A percentile compares a stretch with the other conserved stretches of the same genome.
These are phyloP conservation scores for Colletotrichum orbiculare DNA, from an alignment of 2,329 filamentous ascomycete species.

Conservation along the genomic window DNA sequence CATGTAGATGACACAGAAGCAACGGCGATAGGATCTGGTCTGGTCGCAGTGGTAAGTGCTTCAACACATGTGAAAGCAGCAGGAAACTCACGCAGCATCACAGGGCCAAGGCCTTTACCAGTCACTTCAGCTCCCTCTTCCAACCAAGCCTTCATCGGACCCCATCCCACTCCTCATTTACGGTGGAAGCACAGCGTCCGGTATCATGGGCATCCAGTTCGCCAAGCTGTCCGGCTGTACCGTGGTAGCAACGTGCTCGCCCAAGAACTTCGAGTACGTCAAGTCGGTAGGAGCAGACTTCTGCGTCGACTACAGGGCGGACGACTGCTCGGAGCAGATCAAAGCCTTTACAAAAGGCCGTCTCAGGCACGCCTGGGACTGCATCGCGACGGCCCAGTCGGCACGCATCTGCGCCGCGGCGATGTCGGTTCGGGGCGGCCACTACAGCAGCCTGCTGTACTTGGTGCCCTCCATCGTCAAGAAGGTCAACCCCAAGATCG, in stretches of 20 bases:
- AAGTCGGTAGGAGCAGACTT: constrained; percentile 56
- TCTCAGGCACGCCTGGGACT: constrained; percentile 51
- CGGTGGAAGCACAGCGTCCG: constrained; percentile 66
- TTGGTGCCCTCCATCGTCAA: constrained; percentile 49
- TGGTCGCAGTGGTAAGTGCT: constrained; percentile 49
- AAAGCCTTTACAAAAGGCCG: constrained; percentile 40
- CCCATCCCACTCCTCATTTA: constrained; percentile 56
- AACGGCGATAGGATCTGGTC: constrained; percentile 52
- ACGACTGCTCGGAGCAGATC: constrained; percentile 39
- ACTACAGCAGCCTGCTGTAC: constrained; percentile 55
- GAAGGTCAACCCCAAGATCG: constrained; percentile 47
- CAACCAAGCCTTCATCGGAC: constrained; percentile 50
- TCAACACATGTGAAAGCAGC: background rate
- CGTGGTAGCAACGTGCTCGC: constrained; percentile 53
- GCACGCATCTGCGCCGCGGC: constrained; percentile 46
- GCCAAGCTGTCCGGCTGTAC: constrained; percentile 53
- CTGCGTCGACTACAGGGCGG: constrained; percentile 58
- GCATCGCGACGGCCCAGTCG: constrained; percentile 42
- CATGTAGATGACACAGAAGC: constrained; percentile 59
- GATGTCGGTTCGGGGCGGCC: constrained; percentile 43
- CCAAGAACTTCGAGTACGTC: constrained; percentile 52
- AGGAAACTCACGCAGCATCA: background rate
- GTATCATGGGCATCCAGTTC: constrained; percentile 61
- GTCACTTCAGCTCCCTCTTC: constrained; percentile 56
- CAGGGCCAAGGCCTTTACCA: constrained; percentile 61